Percentiles rank a stretch among this genome's conserved stretches.
Evolutionary conservation across 495 filamentous ascomycete genomes (phyloP).

Genomic region (Penicillium arizonense): DNA sequence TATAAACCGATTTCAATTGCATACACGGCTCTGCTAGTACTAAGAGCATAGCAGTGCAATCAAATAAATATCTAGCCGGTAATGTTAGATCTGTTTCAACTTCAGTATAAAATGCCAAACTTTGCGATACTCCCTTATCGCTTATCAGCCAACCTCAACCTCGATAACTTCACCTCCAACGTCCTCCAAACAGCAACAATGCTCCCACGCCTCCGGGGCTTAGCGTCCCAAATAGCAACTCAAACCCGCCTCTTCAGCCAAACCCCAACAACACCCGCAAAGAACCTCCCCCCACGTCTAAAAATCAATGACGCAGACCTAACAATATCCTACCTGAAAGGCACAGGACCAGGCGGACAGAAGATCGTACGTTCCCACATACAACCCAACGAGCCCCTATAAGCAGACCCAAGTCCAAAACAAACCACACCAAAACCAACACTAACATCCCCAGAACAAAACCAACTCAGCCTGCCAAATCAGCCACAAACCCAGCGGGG

Average conservation of each 20-base stretch:
- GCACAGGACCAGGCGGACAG: conserved; percentile 90
- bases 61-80: no score
- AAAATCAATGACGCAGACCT: conserved; percentile 76
- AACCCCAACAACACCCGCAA: conserved; percentile 29
- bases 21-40: no score
- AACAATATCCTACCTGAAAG: conserved; percentile 82
- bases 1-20: no score
- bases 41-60: no score
- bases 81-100: no score
- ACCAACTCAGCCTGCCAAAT: conserved; percentile 93
- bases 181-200: conserved; percentile 2
- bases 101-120: neutral
- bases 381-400: no score
- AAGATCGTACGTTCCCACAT: conserved; percentile 61
- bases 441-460: conserved; percentile 70
- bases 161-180: neutral
- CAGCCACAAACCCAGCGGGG: conserved; percentile 81
- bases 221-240: neutral
- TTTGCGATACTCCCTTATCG: neutral
- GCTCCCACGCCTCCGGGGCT: conserved; percentile 4
- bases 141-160: conserved; percentile 4
- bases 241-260: conserved; percentile 26
- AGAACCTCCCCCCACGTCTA: conserved; percentile 71
- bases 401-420: neutral
- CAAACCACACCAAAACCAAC: neutral